phyloP scores from a whole-genome alignment of 495 filamentous ascomycete species.

The Aspergillus bridgeri region DNA sequence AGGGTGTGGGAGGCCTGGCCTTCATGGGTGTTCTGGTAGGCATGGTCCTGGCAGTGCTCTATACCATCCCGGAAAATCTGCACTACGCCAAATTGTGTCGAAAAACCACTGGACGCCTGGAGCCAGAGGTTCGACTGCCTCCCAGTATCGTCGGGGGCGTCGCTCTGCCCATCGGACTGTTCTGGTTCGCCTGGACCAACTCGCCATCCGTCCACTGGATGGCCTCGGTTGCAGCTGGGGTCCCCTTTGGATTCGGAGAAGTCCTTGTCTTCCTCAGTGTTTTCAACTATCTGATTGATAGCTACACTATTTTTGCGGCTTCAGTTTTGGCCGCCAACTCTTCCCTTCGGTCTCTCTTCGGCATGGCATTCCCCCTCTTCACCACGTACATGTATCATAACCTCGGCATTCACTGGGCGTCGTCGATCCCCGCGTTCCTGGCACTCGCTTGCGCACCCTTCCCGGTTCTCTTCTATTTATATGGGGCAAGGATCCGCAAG shows the following conservation, averaged over 20 bases:
- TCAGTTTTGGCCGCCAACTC: slow-evolving; percentile 71
- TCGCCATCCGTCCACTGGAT: slow-evolving; percentile 63
- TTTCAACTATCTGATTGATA: slow-evolving; percentile 72
- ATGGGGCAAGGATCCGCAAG: slow-evolving; percentile 59
- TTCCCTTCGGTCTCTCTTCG: slow-evolving; percentile 62
- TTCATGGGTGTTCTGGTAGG: slow-evolving; percentile 75
- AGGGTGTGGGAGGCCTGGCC: slow-evolving; percentile 63
- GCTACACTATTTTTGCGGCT: slow-evolving; percentile 71
- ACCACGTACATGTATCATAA: slow-evolving; percentile 68
- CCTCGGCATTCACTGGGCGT: slow-evolving; percentile 76
- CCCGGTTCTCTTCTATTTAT: slow-evolving; percentile 70
- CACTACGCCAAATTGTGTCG: slow-evolving; percentile 33
- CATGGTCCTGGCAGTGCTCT: slow-evolving; percentile 59
- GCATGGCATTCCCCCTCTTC: slow-evolving; percentile 75
- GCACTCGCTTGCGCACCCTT: slow-evolving; percentile 67
- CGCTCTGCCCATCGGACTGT: slow-evolving; percentile 47
- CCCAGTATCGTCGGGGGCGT: slow-evolving; percentile 36
- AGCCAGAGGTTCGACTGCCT: slow-evolving; percentile 41
- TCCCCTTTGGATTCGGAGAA: slow-evolving; percentile 67
- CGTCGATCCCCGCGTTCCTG: slow-evolving; percentile 68
- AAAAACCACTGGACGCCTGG: slow-evolving; percentile 29
- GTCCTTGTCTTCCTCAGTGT: slow-evolving; percentile 67
- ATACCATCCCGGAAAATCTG: slow-evolving; percentile 39
- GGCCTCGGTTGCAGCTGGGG: slow-evolving; percentile 54
- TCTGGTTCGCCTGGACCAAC: slow-evolving; percentile 66